Evolutionary conservation across 768 basidiomycete species (phyloP), one percentile per base, ranked within the genome.

Genomic region (Russula brevipes): DNA sequence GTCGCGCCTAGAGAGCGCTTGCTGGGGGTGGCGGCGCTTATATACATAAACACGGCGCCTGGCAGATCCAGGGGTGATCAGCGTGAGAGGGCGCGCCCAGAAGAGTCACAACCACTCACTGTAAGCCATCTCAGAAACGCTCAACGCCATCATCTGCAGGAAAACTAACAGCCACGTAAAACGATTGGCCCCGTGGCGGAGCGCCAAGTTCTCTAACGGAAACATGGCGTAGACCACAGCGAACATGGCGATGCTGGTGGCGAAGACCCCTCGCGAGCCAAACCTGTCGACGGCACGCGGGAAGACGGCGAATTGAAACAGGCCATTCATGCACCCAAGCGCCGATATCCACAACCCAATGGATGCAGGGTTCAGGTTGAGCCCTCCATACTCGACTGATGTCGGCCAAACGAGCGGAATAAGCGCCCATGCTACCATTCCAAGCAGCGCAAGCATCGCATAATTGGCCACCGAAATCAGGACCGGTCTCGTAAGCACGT

Each of bases 41-140:
- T 84, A 64, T 82, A 87, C 57, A 89, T 86, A 72, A 85, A 87
- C 19, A 87, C 72, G 52, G 85, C 81, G 24, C 86, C 87, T 88
- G 60, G 10, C 7, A 19, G 41, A 42, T 0, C 41, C 41, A 10
- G 4, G 11, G 4, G 41, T 42, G 41, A 14, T 42, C 41, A 42
- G 41, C 14, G 41, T 4, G 10, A 16, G 12, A 9, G 12, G 12
- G 14, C 41, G 41, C 14, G 12, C 4, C 8, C 7, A 14, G 12
- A 42, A 42, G 41, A 42, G 4, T 16, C 16, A 3, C 41, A 17
- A 49, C 17, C 16, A 59, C 50, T 33, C 31, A 59, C 58, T 44
- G 19, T 24, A 53, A 9, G 41, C 59, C 51, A 53, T 44, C 4
- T 52, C 12, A 33, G 51, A 51, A 16, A 45, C 8, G 11, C 31